Conservation (phyloP, 768 basidiomycete species). For the Goffeauzyma gilvescens region DNA sequence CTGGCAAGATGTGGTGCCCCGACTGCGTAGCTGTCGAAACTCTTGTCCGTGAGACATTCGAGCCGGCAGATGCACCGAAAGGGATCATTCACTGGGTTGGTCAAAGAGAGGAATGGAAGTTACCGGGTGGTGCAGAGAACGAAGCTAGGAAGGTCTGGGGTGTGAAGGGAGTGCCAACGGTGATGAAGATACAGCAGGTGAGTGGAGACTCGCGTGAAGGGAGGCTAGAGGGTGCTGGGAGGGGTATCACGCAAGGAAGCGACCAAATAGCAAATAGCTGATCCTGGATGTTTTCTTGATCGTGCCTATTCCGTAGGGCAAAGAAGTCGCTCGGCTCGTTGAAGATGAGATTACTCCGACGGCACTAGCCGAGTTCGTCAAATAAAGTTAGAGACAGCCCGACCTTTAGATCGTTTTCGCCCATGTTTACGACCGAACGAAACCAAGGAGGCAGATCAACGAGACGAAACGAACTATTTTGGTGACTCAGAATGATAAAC, state of each 20-base stretch:
- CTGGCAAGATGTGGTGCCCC: constrained; percentile 33
- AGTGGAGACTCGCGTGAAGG: constrained; percentile 4
- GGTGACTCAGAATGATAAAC: too few species aligned
- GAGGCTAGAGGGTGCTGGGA: neutral
- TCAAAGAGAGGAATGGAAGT: constrained; percentile 20
- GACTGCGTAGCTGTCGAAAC: constrained; percentile 26
- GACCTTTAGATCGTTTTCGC: neutral
- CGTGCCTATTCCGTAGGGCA: constrained; percentile 15
- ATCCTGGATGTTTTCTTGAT: neutral
- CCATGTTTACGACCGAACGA: neutral
- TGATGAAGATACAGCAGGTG: constrained; percentile 20
- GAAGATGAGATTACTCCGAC: constrained; percentile 55
- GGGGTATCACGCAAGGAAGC: neutral
- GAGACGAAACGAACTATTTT: too few species aligned
- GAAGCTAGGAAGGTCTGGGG: constrained; percentile 21
- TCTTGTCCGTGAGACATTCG: constrained; percentile 21
- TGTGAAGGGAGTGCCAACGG: constrained; percentile 25
- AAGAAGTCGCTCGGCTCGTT: constrained; percentile 38
- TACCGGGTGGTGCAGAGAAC: constrained; percentile 20
- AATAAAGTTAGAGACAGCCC: neutral
- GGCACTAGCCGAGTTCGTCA: neutral
- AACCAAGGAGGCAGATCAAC: too few species aligned
- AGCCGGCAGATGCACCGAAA: constrained; percentile 23
- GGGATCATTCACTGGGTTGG: constrained; percentile 28
- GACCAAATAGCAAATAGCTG: neutral